Conservation (phyloP, 768 basidiomycete species). For the Calvatia gigantea region DNA sequence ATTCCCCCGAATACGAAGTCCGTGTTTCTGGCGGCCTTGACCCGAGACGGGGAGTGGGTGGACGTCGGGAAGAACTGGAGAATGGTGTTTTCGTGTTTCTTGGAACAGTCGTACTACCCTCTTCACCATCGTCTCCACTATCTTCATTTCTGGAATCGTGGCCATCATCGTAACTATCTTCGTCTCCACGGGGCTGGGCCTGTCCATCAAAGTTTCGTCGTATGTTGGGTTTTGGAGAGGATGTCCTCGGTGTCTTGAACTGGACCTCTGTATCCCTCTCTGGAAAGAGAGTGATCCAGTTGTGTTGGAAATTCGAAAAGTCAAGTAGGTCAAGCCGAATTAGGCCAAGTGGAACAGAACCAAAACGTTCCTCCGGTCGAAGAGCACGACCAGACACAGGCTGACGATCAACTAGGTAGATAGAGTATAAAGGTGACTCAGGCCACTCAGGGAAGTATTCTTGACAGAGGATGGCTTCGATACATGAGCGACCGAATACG, state of each 20-base stretch:
- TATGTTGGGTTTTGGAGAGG: background rate
- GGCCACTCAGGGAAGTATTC: constrained; percentile 19
- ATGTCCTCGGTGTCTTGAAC: background rate
- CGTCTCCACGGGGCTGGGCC: background rate
- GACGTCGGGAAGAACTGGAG: background rate
- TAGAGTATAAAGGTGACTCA: constrained; percentile 20
- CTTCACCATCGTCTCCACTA: background rate
- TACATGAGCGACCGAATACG: background rate
- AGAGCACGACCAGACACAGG: constrained; percentile 3
- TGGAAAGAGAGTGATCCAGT: constrained; percentile 1
- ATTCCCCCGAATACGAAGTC: too few relatives aligned
- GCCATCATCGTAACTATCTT: background rate
- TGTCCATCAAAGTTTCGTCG: background rate
- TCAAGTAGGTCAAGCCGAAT: constrained; percentile 21
- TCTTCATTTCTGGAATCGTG: background rate
- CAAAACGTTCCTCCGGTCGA: constrained; percentile 19
- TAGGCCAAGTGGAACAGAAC: constrained; percentile 18
- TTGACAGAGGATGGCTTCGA: constrained; percentile 15
- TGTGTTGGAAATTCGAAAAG: constrained; percentile 2
- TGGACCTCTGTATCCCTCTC: constrained; percentile 1
- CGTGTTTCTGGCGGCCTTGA: background rate
- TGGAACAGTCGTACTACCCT: background rate
- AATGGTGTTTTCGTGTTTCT: background rate
- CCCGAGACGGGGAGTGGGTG: background rate
- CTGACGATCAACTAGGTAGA: constrained; percentile 23